Base-by-base conservation (phyloP, 805 yeast genomes). In the Yarrowia sp. region DNA sequence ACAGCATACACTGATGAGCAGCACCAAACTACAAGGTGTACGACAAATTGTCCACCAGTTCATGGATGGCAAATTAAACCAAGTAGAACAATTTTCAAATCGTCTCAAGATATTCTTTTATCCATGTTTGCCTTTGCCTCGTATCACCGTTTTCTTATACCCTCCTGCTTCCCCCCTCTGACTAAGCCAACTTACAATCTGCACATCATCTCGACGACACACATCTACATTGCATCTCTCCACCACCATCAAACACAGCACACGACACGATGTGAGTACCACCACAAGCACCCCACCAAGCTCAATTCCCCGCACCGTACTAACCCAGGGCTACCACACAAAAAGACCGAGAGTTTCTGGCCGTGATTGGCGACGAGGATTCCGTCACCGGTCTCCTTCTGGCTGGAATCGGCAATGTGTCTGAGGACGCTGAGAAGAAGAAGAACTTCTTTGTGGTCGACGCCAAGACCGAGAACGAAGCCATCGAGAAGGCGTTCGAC, bases 331-430 rank as follows among this genome's bases (percentile, higher is more conserved):
- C 67, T 9, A 63, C 67, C 48, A 48, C 67, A 48, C 55, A 63
- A 35, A 65, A 50, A 71, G 90, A 92, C 77, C 88, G 99, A 75
- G 85, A 89, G 48, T 83, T 93, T 73, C 82, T 95, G 70, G 98
- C 98, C 12, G 97, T 93, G 48, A 92, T 95, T 75, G 99, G 98
- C 16, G 99, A 95, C 76, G 99, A 95, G 81, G 98, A 95, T 77
- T 90, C 98, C 26, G 93, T 95, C 70, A 95, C 99, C 1, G 99
- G 99, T 3, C 86, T 95, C 83, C 83, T 95, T 43, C 84, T 95
- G 70, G 99, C 99, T 0, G 99, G 99, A 38, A 87, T 91, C 70
- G 99, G 99, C 35, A 97, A 94, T 76, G 88, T 92, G 22, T 83
- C 85, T 38, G 72, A 81, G 32, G 83, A 80, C 66, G 78, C 80